Base-by-base conservation (phyloP, 345 rosid genomes). In the Ceriops decandra region DNA sequence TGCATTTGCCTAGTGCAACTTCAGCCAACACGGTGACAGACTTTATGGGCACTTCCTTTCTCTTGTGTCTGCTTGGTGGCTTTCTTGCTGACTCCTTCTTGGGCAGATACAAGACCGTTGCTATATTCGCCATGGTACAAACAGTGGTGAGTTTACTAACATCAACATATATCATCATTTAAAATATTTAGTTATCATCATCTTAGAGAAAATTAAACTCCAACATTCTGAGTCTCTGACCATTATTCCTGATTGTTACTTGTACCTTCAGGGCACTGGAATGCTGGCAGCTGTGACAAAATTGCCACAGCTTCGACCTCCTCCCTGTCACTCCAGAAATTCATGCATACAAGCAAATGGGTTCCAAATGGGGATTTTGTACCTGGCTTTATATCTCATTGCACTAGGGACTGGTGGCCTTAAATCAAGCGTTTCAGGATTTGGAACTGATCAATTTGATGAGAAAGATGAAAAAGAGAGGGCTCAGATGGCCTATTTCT, bases 331-430 rank as follows among this genome's bases (percentile, higher is more conserved):
- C 52, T 75, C 79, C 28, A 27, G 70, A 13, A 9, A 74, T 62
- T 26, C 71, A 56, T 92, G 98, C 66, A 57, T 68, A 57, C 83
- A 73, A 26, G 91, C 98, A 15, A 80, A 51, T 9, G 82, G 86
- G 32, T 72, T 82, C 68, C 98, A 92, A 62, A 86, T 88, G 93
- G 88, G 93, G 17, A 59, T 90, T 63, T 80, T 90, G 15, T 92
- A 88, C 73, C 9, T 87, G 57, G 76, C 88, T 20, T 74, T 88
- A 53, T 84, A 84, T 67, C 67, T 88, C 22, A 83, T 88, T 57
- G 93, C 90, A 54, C 42, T 88, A 1, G 90, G 90, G 32, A 88
- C 93, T 10, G 93, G 90, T 21, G 93, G 90, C 67, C 77, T 88
- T 0, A 88, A 88, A 74, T 85, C 93, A 17, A 85, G 93, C 42